Evolutionary conservation across 1,284 basidiomycete genomes (phyloP), one percentile per base, ranked within the genome.

Genomic region (Cryptococcus hybrid): DNA sequence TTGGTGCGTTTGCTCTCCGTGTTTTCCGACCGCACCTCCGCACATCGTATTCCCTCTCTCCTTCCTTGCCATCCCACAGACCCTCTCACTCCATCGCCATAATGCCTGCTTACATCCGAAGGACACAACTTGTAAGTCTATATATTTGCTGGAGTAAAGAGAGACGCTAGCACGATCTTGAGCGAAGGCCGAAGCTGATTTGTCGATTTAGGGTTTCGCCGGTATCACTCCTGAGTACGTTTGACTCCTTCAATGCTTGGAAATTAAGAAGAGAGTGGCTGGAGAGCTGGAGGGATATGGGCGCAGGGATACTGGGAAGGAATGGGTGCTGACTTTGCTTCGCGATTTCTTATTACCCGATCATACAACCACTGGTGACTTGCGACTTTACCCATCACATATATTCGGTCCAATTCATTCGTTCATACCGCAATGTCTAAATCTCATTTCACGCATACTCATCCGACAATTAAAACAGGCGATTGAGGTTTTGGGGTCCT

Each of bases 401-500:
- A 12, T 30, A 13, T 34, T 48, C 34, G 34, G 13, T 48, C 8
- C 47, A 36, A 48, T 34, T 34, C 30, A 30, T 30, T 30, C 30
- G 30, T 30, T 30, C 18, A n/a, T 24, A 45, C 24, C 43, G 43
- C 43, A n/a, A 12, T 43, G 40, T 3, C 5, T 24, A 7, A 51
- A 8, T 37, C 30, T 34, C 36, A 43, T 6, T 45, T 24, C 36
- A 47, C 35, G 18, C 36, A 7, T 13, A 30, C 24, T 38, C 34
- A 15, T 57, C 13, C 13, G 9, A 44, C 24, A 12, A 24, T 15
- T 15, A 12, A 24, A 8, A 13, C 58, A 78, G 76, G 60, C 64
- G 67, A 18, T 54, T 78, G 52, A 59, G 56, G 44, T 57, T 61
- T 18, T 76, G 68, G 65, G 58, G 61, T 51, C 55, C 63, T 13